Conservation (phyloP, 1,139 yeast species). For the Diutina scorzettiae region DNA sequence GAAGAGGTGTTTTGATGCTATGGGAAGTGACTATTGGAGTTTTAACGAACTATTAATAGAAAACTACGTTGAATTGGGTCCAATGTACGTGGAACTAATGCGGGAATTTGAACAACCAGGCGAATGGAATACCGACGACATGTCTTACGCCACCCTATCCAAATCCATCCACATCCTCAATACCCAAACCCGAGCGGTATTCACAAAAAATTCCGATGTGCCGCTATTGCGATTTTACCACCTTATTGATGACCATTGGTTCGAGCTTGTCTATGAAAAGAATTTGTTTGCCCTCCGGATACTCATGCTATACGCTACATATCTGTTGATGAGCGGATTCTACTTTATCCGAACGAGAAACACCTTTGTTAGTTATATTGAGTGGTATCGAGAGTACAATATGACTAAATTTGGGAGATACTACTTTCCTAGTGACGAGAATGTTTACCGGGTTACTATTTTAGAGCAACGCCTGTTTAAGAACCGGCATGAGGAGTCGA, state of each 20-base stretch:
- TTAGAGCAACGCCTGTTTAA: neutral
- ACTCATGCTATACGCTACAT: neutral
- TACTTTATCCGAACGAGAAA: neutral
- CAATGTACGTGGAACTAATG: neutral
- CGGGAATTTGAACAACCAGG: no score
- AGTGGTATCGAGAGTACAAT: neutral
- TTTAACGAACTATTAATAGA: neutral
- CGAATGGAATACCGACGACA: no score
- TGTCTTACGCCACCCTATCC: no score
- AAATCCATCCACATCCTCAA: neutral
- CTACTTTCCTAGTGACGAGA: neutral
- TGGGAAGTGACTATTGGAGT: neutral
- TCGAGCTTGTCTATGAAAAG: neutral
- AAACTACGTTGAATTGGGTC: neutral
- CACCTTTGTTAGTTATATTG: neutral
- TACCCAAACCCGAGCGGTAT: neutral
- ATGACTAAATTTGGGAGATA: neutral
- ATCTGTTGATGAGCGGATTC: neutral
- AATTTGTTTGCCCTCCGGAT: conserved; percentile 1
- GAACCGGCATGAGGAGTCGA: neutral
- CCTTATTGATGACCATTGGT: neutral
- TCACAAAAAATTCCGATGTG: neutral
- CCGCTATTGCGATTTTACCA: neutral
- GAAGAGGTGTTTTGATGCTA: neutral
- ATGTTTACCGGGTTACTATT: neutral